Evolutionary conservation across 306 rosid species (phyloP).

Genomic region (Trifolium dubium): DNA sequence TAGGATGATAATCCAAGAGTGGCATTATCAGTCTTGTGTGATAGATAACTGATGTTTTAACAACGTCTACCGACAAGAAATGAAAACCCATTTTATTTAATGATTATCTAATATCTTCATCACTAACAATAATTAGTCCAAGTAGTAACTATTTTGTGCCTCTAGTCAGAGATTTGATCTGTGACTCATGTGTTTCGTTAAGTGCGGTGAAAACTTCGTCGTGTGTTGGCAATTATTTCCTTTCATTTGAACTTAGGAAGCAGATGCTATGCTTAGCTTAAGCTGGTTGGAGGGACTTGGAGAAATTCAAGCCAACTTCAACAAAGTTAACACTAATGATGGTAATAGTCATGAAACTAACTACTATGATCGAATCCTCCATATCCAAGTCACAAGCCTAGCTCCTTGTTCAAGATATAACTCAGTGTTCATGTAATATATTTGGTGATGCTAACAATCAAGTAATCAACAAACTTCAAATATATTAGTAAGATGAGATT

Average conservation of each 20-base stretch:
- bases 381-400: too few species aligned
- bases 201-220: too few species aligned
- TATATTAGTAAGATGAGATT: conserved; percentile 10
- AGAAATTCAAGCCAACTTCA: not conserved
- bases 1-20: not conserved
- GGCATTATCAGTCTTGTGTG: not conserved
- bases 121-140: too few species aligned
- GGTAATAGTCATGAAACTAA: not conserved
- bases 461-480: not conserved
- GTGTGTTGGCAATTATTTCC: not conserved
- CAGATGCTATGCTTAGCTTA: not conserved
- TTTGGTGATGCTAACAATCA: conserved; percentile 4
- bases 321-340: not conserved
- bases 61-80: not conserved
- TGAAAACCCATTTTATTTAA: not conserved
- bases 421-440: too few species aligned
- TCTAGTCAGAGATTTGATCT: too few species aligned
- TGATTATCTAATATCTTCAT: too few species aligned
- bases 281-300: not conserved
- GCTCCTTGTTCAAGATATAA: too few species aligned
- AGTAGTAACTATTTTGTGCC: too few species aligned
- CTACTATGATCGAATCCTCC: too few species aligned
- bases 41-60: too few species aligned
- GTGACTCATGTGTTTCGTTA: too few species aligned
- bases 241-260: not conserved